phyloP scores from a whole-genome alignment of 2,329 filamentous ascomycete species.

The Epichloe gansuensis region DNA sequence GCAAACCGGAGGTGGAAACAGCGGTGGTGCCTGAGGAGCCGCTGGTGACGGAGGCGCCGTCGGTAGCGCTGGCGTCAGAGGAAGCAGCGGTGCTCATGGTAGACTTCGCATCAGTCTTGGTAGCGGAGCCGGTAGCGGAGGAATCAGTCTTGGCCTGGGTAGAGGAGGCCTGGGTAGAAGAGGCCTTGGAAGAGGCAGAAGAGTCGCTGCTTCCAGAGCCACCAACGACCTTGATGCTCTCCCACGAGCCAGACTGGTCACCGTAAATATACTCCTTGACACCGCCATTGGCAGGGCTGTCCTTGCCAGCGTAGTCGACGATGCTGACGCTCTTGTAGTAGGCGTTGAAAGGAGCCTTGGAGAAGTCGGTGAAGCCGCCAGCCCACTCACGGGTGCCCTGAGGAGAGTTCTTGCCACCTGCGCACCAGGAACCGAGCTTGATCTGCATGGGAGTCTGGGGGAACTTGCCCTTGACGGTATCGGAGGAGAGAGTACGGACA shows the following conservation, averaged over 20 bases:
- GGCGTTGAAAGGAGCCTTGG: slow-evolving; percentile 29
- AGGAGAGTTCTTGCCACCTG: slow-evolving; percentile 43
- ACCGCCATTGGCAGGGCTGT: slow-evolving; percentile 18
- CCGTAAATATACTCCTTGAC: slow-evolving; percentile 30
- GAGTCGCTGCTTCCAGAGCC: slow-evolving; percentile 58
- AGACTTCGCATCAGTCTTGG: slow-evolving; percentile 9
- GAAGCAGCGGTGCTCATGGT: slow-evolving; percentile 11
- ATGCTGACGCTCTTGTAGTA: slow-evolving; percentile 34
- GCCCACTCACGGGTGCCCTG: slow-evolving; percentile 62
- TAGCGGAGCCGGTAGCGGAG: slow-evolving; percentile 7
- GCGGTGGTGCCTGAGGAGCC: background rate
- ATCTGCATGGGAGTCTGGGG: slow-evolving; percentile 65
- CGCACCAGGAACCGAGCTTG: slow-evolving; percentile 58
- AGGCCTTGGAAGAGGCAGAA: slow-evolving; percentile 42
- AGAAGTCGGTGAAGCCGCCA: slow-evolving; percentile 42
- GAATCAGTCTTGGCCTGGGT: slow-evolving; percentile 30
- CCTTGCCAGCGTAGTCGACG: slow-evolving; percentile 30
- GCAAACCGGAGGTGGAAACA: background rate
- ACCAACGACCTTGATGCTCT: slow-evolving; percentile 51
- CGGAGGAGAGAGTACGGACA: slow-evolving; percentile 49
- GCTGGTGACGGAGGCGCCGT: background rate
- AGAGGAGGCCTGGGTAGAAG: slow-evolving; percentile 25
- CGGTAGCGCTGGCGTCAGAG: slow-evolving; percentile 7
- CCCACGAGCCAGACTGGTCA: slow-evolving; percentile 28
- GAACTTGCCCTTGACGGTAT: slow-evolving; percentile 45